Percentiles rank a stretch among this genome's conserved stretches.
phyloP scores from a whole-genome alignment of 2,329 filamentous ascomycete species.

The Fusarium sulawesiense region DNA sequence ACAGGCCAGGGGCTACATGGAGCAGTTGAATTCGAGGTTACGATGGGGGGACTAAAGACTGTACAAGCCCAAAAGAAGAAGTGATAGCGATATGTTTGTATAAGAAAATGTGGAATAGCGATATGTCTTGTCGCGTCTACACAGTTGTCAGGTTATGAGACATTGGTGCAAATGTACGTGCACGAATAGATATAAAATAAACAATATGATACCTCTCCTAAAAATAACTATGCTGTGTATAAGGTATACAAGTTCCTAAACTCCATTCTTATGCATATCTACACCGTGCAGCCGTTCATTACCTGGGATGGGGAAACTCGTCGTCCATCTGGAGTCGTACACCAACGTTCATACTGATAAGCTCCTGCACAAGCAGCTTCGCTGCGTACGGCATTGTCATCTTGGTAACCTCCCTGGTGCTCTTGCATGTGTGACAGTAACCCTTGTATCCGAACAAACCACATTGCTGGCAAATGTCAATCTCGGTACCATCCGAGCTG shows the following conservation, averaged over 20 bases:
- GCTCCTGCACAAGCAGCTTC: constrained; percentile 93
- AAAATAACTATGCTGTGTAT: constrained; percentile 30
- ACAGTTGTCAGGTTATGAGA: neutral
- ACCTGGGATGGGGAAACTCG: constrained; percentile 80
- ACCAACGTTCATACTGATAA: constrained; percentile 99
- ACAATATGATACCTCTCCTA: constrained; percentile 21
- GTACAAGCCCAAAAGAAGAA: constrained; percentile 33
- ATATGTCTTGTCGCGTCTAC: neutral
- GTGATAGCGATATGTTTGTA: neutral
- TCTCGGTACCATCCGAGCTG: constrained; percentile 87
- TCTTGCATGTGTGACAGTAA: constrained; percentile 94
- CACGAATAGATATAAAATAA: constrained; percentile 5
- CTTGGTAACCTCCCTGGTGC: constrained; percentile 82
- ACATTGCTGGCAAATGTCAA: constrained; percentile 94
- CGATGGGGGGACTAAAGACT: constrained; percentile 69
- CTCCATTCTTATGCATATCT: constrained; percentile 35
- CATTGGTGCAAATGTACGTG: neutral
- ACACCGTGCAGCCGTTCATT: constrained; percentile 25
- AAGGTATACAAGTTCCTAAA: constrained; percentile 36
- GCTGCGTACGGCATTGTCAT: constrained; percentile 99
- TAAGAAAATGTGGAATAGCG: neutral
- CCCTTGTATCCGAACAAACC: constrained; percentile 96
- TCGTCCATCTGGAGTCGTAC: constrained; percentile 91
- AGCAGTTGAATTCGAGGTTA: constrained; percentile 80
- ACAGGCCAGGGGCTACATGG: constrained; percentile 60